These are phyloP conservation scores for Nothomitra cinnamomea DNA, from an alignment of 2,329 filamentous ascomycete genomes.

Conservation along the genomic window DNA sequence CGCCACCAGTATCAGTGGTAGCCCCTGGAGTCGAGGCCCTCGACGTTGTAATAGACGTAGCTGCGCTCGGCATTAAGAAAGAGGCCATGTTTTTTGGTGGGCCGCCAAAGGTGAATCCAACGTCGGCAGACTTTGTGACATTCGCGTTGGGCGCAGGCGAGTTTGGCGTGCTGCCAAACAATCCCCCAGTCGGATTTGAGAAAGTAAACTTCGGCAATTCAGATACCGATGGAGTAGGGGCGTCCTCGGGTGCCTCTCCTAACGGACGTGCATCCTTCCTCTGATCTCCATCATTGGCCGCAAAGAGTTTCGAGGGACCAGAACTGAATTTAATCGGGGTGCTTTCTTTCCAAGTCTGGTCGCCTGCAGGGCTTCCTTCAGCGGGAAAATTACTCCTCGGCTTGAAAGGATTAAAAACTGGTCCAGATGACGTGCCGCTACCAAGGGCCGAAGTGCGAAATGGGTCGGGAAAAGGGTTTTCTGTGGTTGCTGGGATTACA, in stretches of 20 bases:
- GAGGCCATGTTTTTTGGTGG: conserved; percentile 5
- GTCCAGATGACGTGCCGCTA: conserved; percentile 11
- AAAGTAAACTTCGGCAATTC: not conserved
- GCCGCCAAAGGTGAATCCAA: conserved; percentile 6
- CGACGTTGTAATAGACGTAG: conserved; percentile 5
- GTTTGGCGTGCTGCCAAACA: not conserved
- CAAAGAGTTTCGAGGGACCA: too few species aligned
- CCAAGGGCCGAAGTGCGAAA: conserved; percentile 9
- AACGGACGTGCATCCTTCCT: too few species aligned
- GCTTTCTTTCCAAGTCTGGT: conserved; percentile 33
- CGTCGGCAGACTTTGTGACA: not conserved
- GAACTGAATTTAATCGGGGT: conserved; percentile 35
- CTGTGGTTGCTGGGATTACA: conserved; percentile 8
- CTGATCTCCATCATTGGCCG: too few species aligned
- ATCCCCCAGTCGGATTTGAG: not conserved
- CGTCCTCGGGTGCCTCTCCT: conserved; percentile 10
- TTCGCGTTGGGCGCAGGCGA: not conserved
- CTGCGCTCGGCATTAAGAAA: not conserved
- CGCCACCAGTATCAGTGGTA: conserved; percentile 23
- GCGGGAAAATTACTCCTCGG: conserved; percentile 7
- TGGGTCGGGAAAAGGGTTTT: conserved; percentile 12
- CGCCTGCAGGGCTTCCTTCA: conserved; percentile 17
- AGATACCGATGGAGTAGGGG: conserved; percentile 6
- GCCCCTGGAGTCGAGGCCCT: conserved; percentile 8
- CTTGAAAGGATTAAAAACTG: not conserved